Base-by-base conservation (phyloP, 805 yeast genomes). In the Candida cerambycidarum region DNA sequence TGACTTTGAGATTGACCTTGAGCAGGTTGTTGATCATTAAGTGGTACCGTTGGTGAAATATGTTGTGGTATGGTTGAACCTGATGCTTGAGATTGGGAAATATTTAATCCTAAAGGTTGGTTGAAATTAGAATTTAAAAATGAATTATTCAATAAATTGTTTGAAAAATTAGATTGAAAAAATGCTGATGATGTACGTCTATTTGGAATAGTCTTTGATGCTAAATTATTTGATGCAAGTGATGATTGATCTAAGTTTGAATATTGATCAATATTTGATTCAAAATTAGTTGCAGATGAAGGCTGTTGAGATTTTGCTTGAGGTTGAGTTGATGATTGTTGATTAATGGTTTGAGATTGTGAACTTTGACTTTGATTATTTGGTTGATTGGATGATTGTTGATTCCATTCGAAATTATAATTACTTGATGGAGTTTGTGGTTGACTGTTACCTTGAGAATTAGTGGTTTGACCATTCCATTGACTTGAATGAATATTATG, bases 131-230 rank as follows among this genome's bases (percentile, higher is more conserved):
- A 30, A 29, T 42, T 45, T 39, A 46, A 42, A 30, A 50, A 50
- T 17, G 49, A 44, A 34, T 50, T 47, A 25, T 34, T 44, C 37
- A 48, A 41, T 39, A 48, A 44, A 43, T 43, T 50, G 23, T 44
- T 50, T 5, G 51, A 46, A 34, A 44, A 44, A 30, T 42, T 46
- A 9, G 55, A 48, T 40, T 51, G 53, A 63, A 77, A 78, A 55
- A 78, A 78, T 12, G 76, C 75, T 25, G 80, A 74, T 9, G 76
- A 67, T 35, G 77, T 74, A 66, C 82, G 69, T 63, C 81, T 69
- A 53, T 79, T 69, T 47, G 74, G 67, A 32, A 39, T 29, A 21
- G 47, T 47, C 34, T 49, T 49, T 11, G 54, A 46, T 42, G 48
- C 46, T 32, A 31, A 31, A 25, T 32, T 25, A 31, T 36, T 35